Evolutionary conservation across 75 land plant genomes (phyloP), one percentile per base, ranked within the genome.

Genomic region (Sequoiadendron giganteum): DNA sequence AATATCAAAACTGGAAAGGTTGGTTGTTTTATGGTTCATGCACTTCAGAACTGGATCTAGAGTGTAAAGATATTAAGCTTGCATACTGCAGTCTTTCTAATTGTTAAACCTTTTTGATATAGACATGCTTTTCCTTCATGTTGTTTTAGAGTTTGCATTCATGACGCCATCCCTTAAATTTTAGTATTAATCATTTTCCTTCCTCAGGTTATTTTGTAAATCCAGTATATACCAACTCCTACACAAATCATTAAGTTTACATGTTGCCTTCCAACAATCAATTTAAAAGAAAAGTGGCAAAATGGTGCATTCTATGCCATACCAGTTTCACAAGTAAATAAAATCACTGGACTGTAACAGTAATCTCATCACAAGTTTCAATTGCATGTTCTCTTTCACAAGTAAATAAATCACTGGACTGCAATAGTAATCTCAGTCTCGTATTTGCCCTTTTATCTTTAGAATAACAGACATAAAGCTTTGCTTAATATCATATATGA

Each of bases 1-100:
- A 97, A 97, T 89, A 92, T 97, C 65, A 86, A 77, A 68, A 95
- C 92, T 86, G 98, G 98, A 84, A 92, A 89, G 98, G 98, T 97
- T 72, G 45, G 82, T 42, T 78, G 81, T 39, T 78, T 39, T 32
- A 78, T 21, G 43, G 8, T 25, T 8, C 9, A 25, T 40, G 25
- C 19, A 39, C 36, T 77, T 21, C 28, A 78, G 42, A 40, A 78
- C 2, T 39, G 81, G 21, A 78, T 78, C 19, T 77, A 77, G 39
- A 78, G 10, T 6, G 38, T 73, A 30, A 30, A 10, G 15, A 77
- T 38, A 15, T 34, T 15, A 76, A 19, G 7, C 25, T 55, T 86
- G 36, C 4, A 39, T 56, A 32, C 34, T 43, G 86, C 88, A 36
- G 56, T 9, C 54, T 38, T 55, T 54, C 65, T n/a, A 61, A 28